Percentiles rank a stretch among this genome's conserved stretches.
Evolutionary conservation across 768 basidiomycete species (phyloP).

Genomic region (Pisolithus marmoratus): DNA sequence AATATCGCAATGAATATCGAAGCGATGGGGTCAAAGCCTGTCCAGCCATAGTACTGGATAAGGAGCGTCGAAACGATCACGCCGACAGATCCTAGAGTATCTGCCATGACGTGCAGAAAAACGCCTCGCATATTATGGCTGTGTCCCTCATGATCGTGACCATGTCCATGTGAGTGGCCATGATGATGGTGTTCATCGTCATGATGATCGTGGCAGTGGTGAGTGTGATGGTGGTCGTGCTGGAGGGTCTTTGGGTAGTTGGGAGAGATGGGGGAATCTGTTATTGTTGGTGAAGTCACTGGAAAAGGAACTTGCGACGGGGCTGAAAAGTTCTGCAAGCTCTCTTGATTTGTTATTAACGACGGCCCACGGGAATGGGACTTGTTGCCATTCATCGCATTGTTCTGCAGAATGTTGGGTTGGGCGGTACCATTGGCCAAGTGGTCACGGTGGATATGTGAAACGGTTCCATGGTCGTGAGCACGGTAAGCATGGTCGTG

Average conservation of each 20-base stretch:
- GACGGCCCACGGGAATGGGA: slow-evolving; percentile 38
- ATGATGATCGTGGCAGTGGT: slow-evolving; percentile 15
- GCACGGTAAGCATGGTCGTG: slow-evolving; percentile 27
- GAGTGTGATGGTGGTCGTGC: slow-evolving; percentile 39
- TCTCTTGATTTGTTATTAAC: slow-evolving; percentile 31
- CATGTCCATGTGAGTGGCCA: slow-evolving; percentile 47
- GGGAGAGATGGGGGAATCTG: slow-evolving; percentile 58
- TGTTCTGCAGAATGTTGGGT: slow-evolving; percentile 6
- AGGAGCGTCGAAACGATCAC: slow-evolving; percentile 96
- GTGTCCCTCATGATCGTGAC: slow-evolving; percentile 69
- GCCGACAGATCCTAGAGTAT: slow-evolving; percentile 94
- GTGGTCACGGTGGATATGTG: slow-evolving; percentile 12
- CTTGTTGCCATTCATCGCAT: slow-evolving; percentile 20
- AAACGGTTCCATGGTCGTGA: slow-evolving; percentile 14
- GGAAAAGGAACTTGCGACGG: slow-evolving; percentile 22
- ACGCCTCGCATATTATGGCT: slow-evolving; percentile 99
- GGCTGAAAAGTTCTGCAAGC: slow-evolving; percentile 12
- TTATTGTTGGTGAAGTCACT: slow-evolving; percentile 15
- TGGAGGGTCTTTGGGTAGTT: slow-evolving; percentile 49
- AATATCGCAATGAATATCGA: slow-evolving; percentile 93
- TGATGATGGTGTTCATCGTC: slow-evolving; percentile 35
- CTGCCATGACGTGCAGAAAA: slow-evolving; percentile 96
- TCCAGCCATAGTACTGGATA: slow-evolving; percentile 96
- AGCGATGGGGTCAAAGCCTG: slow-evolving; percentile 97
- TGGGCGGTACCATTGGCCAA: slow-evolving; percentile 7